Conservation (phyloP, 2,329 filamentous ascomycete genomes). For the Elsinoe necatrix region DNA sequence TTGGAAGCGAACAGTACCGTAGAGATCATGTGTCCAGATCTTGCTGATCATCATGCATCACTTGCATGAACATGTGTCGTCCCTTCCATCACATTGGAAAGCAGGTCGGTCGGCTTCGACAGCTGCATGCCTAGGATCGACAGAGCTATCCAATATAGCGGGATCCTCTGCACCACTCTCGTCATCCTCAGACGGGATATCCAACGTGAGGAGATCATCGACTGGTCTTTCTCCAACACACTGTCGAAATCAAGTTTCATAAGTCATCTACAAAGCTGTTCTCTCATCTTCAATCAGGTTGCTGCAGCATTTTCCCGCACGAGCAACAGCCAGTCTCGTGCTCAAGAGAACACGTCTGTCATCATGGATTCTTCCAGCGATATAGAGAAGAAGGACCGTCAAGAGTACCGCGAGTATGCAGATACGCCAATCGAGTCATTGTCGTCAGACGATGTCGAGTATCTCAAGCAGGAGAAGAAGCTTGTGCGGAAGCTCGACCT, state of each 20-base stretch:
- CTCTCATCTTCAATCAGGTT: background rate
- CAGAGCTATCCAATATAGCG: slow-evolving; percentile 1
- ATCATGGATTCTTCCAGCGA: slow-evolving; percentile 9
- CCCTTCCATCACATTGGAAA: background rate
- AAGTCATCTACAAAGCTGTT: background rate
- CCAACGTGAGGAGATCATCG: background rate
- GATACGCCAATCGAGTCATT: background rate
- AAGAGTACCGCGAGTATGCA: slow-evolving; percentile 7
- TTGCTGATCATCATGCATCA: slow-evolving; percentile 2
- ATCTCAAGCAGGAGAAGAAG: slow-evolving; percentile 23
- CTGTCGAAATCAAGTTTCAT: background rate
- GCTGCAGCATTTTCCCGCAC: background rate
- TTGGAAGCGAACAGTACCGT: background rate
- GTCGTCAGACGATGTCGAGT: slow-evolving; percentile 1
- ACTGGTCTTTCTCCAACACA: slow-evolving; percentile 1
- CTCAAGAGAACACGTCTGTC: no score
- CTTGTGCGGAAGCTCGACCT: slow-evolving; percentile 28
- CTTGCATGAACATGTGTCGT: background rate
- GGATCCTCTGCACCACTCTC: slow-evolving; percentile 7
- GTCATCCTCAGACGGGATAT: slow-evolving; percentile 3
- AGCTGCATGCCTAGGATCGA: background rate
- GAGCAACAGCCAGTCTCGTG: no score
- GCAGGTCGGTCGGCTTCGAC: background rate
- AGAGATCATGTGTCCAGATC: background rate
- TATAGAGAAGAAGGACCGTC: slow-evolving; percentile 10